A percentile compares a stretch with the other conserved stretches of the same genome.
Conservation (phyloP, 768 basidiomycete genomes). For the Paxillus ammoniavirescens region DNA sequence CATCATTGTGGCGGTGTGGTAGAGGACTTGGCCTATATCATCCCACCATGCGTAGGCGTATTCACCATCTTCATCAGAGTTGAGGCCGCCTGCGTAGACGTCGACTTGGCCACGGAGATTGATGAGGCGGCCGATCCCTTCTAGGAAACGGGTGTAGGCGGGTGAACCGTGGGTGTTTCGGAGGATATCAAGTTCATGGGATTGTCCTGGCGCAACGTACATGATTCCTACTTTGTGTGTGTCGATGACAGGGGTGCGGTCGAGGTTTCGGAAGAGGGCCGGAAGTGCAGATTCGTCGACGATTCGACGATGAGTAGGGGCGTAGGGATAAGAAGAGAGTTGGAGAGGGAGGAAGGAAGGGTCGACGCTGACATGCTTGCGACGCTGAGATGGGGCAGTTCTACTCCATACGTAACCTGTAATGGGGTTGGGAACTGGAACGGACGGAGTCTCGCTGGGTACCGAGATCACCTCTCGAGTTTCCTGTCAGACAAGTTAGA, state of each 20-base stretch:
- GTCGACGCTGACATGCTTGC: slow-evolving; percentile 82
- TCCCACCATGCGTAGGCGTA: slow-evolving; percentile 99
- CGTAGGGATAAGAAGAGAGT: slow-evolving; percentile 69
- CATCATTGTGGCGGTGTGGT: slow-evolving; percentile 97
- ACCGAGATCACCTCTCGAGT: slow-evolving; percentile 13
- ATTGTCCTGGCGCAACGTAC: slow-evolving; percentile 93
- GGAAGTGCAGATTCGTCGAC: slow-evolving; percentile 56
- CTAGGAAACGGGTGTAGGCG: slow-evolving; percentile 90
- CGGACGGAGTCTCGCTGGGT: slow-evolving; percentile 8
- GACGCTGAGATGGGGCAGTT: slow-evolving; percentile 82
- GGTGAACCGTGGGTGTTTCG: slow-evolving; percentile 91
- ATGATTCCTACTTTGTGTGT: slow-evolving; percentile 96
- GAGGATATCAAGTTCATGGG: slow-evolving; percentile 79
- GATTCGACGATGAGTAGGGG: slow-evolving; percentile 39
- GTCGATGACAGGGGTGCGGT: slow-evolving; percentile 91
- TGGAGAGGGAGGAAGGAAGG: slow-evolving; percentile 86
- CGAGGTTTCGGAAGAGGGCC: slow-evolving; percentile 64
- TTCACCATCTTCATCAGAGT: slow-evolving; percentile 90
- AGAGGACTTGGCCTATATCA: slow-evolving; percentile 92
- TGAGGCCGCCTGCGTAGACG: slow-evolving; percentile 89
- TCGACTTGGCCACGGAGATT: slow-evolving; percentile 87
- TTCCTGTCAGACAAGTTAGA: slow-evolving; percentile 20
- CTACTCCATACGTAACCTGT: slow-evolving; percentile 89
- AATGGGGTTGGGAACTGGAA: slow-evolving; percentile 62
- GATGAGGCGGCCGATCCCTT: slow-evolving; percentile 85